Base-by-base conservation (phyloP, 306 rosid species). In the Hippophae rhamnoides region DNA sequence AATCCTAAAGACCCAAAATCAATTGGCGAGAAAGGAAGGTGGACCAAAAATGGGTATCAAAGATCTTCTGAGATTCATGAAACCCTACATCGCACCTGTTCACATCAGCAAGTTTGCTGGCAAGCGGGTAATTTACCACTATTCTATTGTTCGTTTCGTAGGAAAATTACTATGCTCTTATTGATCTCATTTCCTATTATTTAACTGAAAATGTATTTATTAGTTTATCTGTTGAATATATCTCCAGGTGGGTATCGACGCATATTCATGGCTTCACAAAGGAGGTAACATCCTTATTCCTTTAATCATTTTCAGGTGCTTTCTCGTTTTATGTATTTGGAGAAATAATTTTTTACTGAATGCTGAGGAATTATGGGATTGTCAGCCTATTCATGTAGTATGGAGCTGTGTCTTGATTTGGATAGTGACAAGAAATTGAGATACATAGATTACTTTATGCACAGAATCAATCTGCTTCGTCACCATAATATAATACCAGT, bases 241-340 rank as follows among this genome's bases (percentile, higher is more conserved):
- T 78, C n/a, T 58, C 53, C 81, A 90, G 97, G 97, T 90, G 78
- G 97, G 95, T 47, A 90, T 90, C 58, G 97, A 90, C 61, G 97
- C 97, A 18, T 90, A 90, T 70, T 87, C 96, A 57, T 90, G 96
- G 97, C 96, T 90, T 61, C 97, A 90, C 65, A 90, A 85, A 71
- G 97, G 97, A 64, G 97, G 97, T 90, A 52, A 66, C 7, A 41
- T 45, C 43, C 26, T 64, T 23, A 14, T 2, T 9, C 0, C n/a
- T 14, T 41, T 9, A 4, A 47, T 45, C 13, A 12, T 38, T 58
- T n/a, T 55, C 10, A 40, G 18, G 45, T 45, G 56, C 8, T 41
- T 47, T 52, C 43, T 59, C 50, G 13, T 1, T 46, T 23, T 51
- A 14, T 23, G 14, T 3, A 53, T 46, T 26, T 43, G 43, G 65